A percentile compares a stretch with the other conserved stretches of the same genome.
These are phyloP conservation scores for Chlamydomonas sp. DNA, from an alignment of 139 green algal genomes.

Conservation along the genomic window DNA sequence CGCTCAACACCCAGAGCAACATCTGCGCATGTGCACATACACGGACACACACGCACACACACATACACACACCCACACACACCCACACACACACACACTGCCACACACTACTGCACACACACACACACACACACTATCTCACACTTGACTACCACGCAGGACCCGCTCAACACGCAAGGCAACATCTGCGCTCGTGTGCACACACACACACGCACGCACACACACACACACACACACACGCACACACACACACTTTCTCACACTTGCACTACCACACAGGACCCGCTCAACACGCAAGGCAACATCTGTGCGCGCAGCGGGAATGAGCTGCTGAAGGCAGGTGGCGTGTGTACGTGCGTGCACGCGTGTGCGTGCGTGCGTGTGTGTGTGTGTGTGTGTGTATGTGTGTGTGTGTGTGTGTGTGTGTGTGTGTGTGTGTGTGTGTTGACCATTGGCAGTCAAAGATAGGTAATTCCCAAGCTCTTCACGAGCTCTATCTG, in stretches of 20 bases:
- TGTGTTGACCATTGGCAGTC: too few species aligned
- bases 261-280: constrained; percentile 3
- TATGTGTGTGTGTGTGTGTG: too few species aligned
- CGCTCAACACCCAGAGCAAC: constrained; percentile 28
- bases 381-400: too few species aligned
- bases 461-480: too few species aligned
- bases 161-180: constrained; percentile 28
- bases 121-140: constrained; percentile 13
- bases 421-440: too few species aligned
- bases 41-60: constrained; percentile 1
- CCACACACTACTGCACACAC: constrained; percentile 15
- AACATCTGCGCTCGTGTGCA: constrained; percentile 30
- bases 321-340: constrained; percentile 54
- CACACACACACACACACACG: constrained; percentile 18
- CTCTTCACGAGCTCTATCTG: too few species aligned
- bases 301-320: constrained; percentile 38
- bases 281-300: constrained; percentile 28
- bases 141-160: background rate
- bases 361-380: too few species aligned
- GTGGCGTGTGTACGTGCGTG: too few species aligned
- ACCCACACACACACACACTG: too few species aligned
- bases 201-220: constrained; percentile 2
- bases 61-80: too few species aligned
- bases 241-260: constrained; percentile 13
- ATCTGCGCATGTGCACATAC: constrained; percentile 20